Percentiles rank a stretch among this genome's conserved stretches.
Conservation (phyloP, 495 filamentous ascomycete genomes). For the Neurospora sp. region DNA sequence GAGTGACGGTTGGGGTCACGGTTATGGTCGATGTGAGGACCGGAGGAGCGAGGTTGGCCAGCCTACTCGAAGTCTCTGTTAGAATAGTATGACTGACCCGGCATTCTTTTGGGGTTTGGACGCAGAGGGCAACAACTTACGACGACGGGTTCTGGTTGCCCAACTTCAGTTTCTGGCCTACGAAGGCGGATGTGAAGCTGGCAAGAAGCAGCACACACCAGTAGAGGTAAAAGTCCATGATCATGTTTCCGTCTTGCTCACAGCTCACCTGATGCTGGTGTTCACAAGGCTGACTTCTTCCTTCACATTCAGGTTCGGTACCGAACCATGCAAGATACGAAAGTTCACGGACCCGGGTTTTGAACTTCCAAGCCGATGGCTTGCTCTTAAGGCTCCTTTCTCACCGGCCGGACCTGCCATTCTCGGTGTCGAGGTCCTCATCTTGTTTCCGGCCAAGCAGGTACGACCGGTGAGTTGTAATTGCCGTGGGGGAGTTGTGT, state of each 20-base stretch:
- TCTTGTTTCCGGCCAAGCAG: neutral
- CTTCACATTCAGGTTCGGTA: neutral
- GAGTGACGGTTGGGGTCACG: neutral
- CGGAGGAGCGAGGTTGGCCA: neutral
- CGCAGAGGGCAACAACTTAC: neutral
- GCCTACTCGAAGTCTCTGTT: neutral
- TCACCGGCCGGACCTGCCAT: neutral
- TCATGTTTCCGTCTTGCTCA: neutral
- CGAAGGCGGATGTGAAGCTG: neutral
- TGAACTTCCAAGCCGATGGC: neutral
- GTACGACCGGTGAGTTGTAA: neutral
- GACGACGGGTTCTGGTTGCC: neutral
- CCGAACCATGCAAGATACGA: neutral
- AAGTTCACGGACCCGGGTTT: neutral
- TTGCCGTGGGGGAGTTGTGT: neutral
- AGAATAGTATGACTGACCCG: neutral
- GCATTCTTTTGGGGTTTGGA: neutral
- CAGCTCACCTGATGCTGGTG: neutral
- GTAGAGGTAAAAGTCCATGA: neutral
- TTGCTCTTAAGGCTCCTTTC: neutral
- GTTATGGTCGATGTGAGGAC: neutral
- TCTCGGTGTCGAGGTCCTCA: neutral
- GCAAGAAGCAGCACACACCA: neutral
- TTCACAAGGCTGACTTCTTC: neutral
- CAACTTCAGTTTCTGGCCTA: neutral